A percentile compares a stretch with the other conserved stretches of the same genome.
Evolutionary conservation across 768 basidiomycete species (phyloP).

Genomic region (Amanita inopinata): DNA sequence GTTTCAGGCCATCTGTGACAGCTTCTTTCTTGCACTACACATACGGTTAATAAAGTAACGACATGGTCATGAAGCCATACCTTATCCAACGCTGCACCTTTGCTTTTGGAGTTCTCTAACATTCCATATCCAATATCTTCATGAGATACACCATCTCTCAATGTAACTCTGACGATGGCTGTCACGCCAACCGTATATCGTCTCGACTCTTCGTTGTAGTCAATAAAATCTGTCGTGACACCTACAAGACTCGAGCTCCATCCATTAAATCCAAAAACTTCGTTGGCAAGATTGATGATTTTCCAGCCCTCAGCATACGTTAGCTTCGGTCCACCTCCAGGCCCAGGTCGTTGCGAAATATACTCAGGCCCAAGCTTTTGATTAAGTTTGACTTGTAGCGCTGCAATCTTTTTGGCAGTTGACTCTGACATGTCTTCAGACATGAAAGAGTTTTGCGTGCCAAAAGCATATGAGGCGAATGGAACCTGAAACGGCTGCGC

Average conservation of each 20-base stretch:
- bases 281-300: conserved; percentile 95
- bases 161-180: conserved; percentile 78
- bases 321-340: conserved; percentile 77
- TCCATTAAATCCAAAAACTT: conserved; percentile 97
- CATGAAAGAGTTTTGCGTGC: conserved; percentile 5
- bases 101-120: conserved; percentile 77
- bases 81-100: conserved; percentile 86
- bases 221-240: conserved; percentile 70
- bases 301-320: conserved; percentile 98
- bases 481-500: conserved; percentile 16
- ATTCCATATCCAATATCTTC: conserved; percentile 93
- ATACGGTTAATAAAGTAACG: not conserved
- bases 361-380: conserved; percentile 92
- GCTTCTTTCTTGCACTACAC: conserved; percentile 95
- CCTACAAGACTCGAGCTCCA: conserved; percentile 79
- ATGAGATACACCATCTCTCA: conserved; percentile 81
- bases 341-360: conserved; percentile 82
- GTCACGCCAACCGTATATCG: conserved; percentile 69
- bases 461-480: conserved; percentile 21
- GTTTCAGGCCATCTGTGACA: conserved; percentile 89
- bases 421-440: conserved; percentile 43
- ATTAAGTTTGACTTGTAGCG: conserved; percentile 72
- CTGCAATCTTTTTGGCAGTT: conserved; percentile 55
- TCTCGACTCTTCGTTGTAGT: conserved; percentile 57
- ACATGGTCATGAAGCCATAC: conserved; percentile 30